These are phyloP conservation scores for Neocatenulostroma microsporum DNA, from an alignment of 2,329 filamentous ascomycete genomes.

Conservation along the genomic window DNA sequence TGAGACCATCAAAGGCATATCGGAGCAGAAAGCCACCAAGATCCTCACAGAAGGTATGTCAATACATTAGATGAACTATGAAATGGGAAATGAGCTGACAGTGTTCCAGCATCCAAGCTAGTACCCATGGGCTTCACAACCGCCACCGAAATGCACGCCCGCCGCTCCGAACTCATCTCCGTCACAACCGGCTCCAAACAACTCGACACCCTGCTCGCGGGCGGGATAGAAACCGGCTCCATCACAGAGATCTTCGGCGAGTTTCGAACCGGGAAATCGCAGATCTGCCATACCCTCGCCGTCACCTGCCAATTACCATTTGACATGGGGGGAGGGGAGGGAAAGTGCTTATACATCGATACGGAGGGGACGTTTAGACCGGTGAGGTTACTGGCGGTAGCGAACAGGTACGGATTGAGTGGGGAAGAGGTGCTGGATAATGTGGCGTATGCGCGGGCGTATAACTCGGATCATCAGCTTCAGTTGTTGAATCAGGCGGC, in stretches of 20 bases:
- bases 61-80: neutral
- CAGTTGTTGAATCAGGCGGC: slow-evolving; percentile 91
- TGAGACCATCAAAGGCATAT: slow-evolving; percentile 96
- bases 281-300: slow-evolving; percentile 96
- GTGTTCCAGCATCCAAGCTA: slow-evolving; percentile 68
- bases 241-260: slow-evolving; percentile 98
- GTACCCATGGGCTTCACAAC: slow-evolving; percentile 99
- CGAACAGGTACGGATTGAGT: slow-evolving; percentile 86
- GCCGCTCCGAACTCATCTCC: slow-evolving; percentile 92
- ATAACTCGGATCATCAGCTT: slow-evolving; percentile 97
- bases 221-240: slow-evolving; percentile 91
- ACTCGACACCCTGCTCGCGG: slow-evolving; percentile 86
- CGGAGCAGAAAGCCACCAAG: slow-evolving; percentile 90
- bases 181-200: slow-evolving; percentile 98
- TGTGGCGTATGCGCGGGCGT: slow-evolving; percentile 93
- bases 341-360: slow-evolving; percentile 97
- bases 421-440: slow-evolving; percentile 98
- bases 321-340: slow-evolving; percentile 97
- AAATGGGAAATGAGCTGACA: slow-evolving; percentile 7
- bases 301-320: slow-evolving; percentile 97
- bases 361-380: slow-evolving; percentile 95
- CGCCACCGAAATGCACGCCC: slow-evolving; percentile 96
- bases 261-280: slow-evolving; percentile 95
- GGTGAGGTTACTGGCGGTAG: slow-evolving; percentile 81
- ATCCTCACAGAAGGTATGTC: slow-evolving; percentile 73